Percentiles rank a stretch among this genome's conserved stretches.
Evolutionary conservation across 176 grass and related monocot genomes (phyloP).

Genomic region (Canna indica): DNA sequence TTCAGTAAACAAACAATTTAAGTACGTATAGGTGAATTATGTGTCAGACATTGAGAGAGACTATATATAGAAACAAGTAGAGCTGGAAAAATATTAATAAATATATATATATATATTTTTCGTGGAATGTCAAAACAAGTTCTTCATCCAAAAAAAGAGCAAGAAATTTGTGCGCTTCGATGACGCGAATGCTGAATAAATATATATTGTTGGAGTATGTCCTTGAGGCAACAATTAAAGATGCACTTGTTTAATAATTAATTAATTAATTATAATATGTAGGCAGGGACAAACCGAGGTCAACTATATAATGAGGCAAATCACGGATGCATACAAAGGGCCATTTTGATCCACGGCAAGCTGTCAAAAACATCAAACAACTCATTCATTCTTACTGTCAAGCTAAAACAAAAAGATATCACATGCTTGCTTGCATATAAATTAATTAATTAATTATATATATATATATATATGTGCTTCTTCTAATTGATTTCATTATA

Average conservation of each 20-base stretch:
- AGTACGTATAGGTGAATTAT: no score
- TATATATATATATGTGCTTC: no score
- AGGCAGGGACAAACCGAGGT: constrained; percentile 30
- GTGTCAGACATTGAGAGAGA: no score
- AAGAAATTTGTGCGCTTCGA: not conserved
- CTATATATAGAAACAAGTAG: not conserved
- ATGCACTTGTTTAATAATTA: constrained; percentile 4
- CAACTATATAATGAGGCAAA: constrained; percentile 39
- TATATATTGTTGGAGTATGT: constrained; percentile 2
- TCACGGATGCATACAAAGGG: constrained; percentile 20
- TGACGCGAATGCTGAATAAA: constrained; percentile 17
- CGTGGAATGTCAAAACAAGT: constrained; percentile 6
- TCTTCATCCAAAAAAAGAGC: not conserved
- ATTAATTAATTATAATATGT: not conserved
- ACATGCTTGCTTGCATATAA: no score
- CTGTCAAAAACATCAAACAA: constrained; percentile 5
- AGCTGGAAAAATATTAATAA: not conserved
- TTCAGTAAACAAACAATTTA: no score
- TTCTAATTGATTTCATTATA: no score
- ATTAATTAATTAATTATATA: no score
- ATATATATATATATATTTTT: not conserved
- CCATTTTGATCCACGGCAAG: constrained; percentile 21
- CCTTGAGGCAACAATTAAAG: not conserved
- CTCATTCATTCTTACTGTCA: no score
- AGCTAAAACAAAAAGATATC: no score